These are phyloP conservation scores for Paradendryphiella salina DNA, from an alignment of 2,329 filamentous ascomycete species.

Conservation along the genomic window DNA sequence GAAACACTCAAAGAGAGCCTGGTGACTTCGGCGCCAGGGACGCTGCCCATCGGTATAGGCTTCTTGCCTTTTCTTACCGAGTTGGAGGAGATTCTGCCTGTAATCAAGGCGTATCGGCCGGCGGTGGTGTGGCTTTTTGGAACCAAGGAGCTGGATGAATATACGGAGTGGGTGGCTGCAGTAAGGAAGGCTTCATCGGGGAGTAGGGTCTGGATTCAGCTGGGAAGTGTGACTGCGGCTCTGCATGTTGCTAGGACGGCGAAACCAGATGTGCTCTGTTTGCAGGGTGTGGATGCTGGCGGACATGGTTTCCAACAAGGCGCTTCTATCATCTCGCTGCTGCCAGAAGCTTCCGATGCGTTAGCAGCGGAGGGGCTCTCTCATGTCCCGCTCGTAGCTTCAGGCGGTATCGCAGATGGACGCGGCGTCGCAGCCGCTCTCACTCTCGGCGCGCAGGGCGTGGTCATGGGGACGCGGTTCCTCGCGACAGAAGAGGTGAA, in stretches of 20 bases:
- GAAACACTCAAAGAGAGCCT: conserved; percentile 19
- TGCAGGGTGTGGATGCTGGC: conserved; percentile 67
- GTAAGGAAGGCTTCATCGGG: conserved; percentile 40
- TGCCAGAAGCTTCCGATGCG: conserved; percentile 61
- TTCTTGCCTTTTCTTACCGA: conserved; percentile 59
- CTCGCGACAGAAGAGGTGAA: conserved; percentile 57
- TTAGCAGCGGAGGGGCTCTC: conserved; percentile 42
- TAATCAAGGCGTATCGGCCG: conserved; percentile 59
- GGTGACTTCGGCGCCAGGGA: conserved; percentile 14
- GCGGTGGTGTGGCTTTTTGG: conserved; percentile 70
- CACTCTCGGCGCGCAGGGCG: conserved; percentile 57
- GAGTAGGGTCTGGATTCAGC: conserved; percentile 62
- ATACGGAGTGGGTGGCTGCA: conserved; percentile 41
- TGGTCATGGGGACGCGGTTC: conserved; percentile 67
- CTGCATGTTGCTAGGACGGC: conserved; percentile 55
- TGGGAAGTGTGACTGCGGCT: conserved; percentile 62
- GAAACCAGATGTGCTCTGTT: conserved; percentile 61
- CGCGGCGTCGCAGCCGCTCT: conserved; percentile 62
- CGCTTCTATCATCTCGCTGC: conserved; percentile 59
- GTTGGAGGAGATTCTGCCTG: conserved; percentile 53
- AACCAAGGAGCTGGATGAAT: conserved; percentile 51
- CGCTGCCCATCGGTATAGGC: conserved; percentile 61
- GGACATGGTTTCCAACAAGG: conserved; percentile 64
- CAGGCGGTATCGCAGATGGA: conserved; percentile 64
- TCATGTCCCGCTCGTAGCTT: conserved; percentile 53